These are phyloP conservation scores for Aphanomyces euteiches DNA, from an alignment of 352 stramenopile species.

Conservation along the genomic window DNA sequence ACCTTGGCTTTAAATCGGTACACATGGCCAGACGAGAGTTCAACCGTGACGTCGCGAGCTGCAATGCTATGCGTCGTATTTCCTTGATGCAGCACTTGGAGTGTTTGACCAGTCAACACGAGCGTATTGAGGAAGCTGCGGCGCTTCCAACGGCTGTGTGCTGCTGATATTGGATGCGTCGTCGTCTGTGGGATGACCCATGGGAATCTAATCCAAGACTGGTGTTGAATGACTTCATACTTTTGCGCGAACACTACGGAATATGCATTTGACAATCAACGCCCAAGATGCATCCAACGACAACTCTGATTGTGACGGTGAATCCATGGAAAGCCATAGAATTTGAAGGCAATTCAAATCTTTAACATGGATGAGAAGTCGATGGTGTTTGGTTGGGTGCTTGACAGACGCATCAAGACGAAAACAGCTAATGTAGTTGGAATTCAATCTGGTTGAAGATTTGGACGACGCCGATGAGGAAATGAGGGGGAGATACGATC, in stretches of 20 bases:
- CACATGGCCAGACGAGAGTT: neutral
- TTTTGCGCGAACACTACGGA: neutral
- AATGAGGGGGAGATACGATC: no score
- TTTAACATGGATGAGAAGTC: neutral
- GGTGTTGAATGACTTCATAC: neutral
- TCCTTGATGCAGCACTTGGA: neutral
- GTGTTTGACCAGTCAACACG: neutral
- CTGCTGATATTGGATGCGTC: neutral
- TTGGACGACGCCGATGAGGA: no score
- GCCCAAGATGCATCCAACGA: neutral
- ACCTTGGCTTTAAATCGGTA: slow-evolving; percentile 12
- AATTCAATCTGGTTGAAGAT: no score
- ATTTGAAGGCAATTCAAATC: neutral
- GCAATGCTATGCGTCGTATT: neutral
- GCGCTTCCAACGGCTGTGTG: no score
- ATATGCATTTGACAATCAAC: neutral
- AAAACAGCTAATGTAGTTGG: no score
- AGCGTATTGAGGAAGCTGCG: neutral
- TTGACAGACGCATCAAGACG: no score
- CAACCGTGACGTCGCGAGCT: neutral
- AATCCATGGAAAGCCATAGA: neutral
- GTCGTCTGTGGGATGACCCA: neutral
- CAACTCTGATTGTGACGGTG: neutral
- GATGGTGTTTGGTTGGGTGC: no score
- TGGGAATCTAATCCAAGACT: neutral